These are phyloP conservation scores for Erigeron canadensis DNA, from an alignment of 129 eudicot species.

Conservation along the genomic window DNA sequence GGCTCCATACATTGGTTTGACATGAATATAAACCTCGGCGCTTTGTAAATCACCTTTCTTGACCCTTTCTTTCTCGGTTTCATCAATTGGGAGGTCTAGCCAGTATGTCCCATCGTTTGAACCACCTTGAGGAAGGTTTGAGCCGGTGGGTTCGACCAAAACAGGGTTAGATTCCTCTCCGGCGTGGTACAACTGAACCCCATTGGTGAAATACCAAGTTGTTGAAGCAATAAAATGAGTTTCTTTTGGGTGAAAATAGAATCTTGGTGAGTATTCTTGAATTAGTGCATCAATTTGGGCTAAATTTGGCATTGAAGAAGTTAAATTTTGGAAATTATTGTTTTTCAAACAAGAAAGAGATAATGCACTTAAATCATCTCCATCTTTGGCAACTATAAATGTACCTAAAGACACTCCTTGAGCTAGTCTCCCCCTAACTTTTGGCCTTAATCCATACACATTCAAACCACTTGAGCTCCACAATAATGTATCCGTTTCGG, in stretches of 20 bases:
- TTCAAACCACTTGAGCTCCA: conserved; percentile 34
- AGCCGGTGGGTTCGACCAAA: conserved; percentile 40
- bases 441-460: conserved; percentile 43
- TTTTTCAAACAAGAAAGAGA: conserved; percentile 49
- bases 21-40: conserved; percentile 49
- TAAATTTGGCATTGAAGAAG: conserved; percentile 46
- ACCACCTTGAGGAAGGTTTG: conserved; percentile 68
- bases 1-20: conserved; percentile 61
- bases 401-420: conserved; percentile 40
- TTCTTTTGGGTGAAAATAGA: conserved; percentile 60
- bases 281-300: conserved; percentile 40
- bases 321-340: conserved; percentile 16
- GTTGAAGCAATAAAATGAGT: conserved; percentile 50
- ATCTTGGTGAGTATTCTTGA: conserved; percentile 49
- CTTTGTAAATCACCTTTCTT: conserved; percentile 45
- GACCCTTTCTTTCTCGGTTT: conserved; percentile 39
- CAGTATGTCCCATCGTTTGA: conserved; percentile 58
- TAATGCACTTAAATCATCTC: conserved; percentile 15
- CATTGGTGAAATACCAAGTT: conserved; percentile 58
- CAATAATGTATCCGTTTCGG: conserved; percentile 32
- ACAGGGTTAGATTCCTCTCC: conserved; percentile 54
- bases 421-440: conserved; percentile 35
- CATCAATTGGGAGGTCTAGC: conserved; percentile 61
- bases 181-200: conserved; percentile 46
- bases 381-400: conserved; percentile 24